These are phyloP conservation scores for Colletotrichum sp. DNA, from an alignment of 2,329 filamentous ascomycete species.

Conservation along the genomic window DNA sequence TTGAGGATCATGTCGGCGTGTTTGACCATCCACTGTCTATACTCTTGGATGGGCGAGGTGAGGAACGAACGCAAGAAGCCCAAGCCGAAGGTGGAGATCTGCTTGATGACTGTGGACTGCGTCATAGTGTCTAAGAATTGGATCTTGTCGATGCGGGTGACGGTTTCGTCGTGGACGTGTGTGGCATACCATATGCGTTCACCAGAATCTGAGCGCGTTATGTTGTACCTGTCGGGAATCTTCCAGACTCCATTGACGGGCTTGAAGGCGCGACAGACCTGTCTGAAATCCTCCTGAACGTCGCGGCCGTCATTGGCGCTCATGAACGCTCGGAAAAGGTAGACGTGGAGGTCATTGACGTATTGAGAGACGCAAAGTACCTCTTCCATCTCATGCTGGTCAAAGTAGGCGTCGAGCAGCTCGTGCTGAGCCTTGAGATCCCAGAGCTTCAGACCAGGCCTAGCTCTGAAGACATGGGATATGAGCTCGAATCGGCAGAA, in stretches of 20 bases:
- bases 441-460: background rate
- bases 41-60: background rate
- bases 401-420: background rate
- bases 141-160: background rate
- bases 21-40: background rate
- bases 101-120: background rate
- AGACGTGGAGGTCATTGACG: background rate
- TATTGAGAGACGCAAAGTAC: background rate
- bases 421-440: background rate
- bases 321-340: background rate
- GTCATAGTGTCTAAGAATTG: background rate
- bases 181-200: background rate
- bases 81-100: background rate
- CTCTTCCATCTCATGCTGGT: conserved; percentile 3
- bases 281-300: background rate
- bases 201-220: background rate
- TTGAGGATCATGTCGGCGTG: background rate
- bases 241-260: background rate
- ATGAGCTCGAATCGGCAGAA: conserved; percentile 1
- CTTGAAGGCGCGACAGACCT: background rate
- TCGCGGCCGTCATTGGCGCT: background rate
- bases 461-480: background rate
- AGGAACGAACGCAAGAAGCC: background rate
- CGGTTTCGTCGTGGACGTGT: background rate
- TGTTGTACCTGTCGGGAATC: background rate